Base-by-base conservation (phyloP, 2,329 filamentous ascomycete species). In the Sporothrix euskadiensis region DNA sequence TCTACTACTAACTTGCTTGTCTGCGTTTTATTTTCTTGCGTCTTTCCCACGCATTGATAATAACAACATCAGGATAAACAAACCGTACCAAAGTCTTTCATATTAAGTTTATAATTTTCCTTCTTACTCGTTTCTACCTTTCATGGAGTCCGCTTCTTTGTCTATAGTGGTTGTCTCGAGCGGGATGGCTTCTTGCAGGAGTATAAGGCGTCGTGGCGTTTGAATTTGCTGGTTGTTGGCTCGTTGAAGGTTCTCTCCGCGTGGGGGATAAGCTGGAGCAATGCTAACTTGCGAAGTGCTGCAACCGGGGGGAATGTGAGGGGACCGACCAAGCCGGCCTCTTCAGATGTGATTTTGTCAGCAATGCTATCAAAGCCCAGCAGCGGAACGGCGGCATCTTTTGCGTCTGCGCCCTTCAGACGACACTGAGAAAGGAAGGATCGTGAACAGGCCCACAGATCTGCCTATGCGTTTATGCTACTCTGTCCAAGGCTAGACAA, bases 21-120 rank as follows among this genome's bases (percentile, higher is more conserved):
- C 14, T 39, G 16, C 19, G 8, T 57, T 44, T 22, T 39, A 26
- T 14, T 22, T 5, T 61, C 57, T 61, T 70, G 65, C 30, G 66
- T 69, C 30, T 69, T 35, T 39, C 9, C 30, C 30, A 22, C 66
- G 19, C 66, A 54, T 12, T 39, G 44, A 49, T 3, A 49, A 5
- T 19, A 35, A 35, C 7, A 47, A 16, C 39, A 26, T 47, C 26
- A 12, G 14, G 41, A 16, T 35, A 49, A 35, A 68, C 65, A 49
- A 68, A 66, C 61, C 61, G 61, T 66, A 66, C 61, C 44, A 68
- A 49, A 49, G 44, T 35, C 19, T 68, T 32, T 22, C 19, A 47
- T 52, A 68, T 68, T 35, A 47, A 68, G 65, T 52, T 49, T 16
- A 35, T 35, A 52, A 52, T 68, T 68, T 68, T 44, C 32, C 19